phyloP scores from a whole-genome alignment of 83 land plant species.

The Picea engelmannii region DNA sequence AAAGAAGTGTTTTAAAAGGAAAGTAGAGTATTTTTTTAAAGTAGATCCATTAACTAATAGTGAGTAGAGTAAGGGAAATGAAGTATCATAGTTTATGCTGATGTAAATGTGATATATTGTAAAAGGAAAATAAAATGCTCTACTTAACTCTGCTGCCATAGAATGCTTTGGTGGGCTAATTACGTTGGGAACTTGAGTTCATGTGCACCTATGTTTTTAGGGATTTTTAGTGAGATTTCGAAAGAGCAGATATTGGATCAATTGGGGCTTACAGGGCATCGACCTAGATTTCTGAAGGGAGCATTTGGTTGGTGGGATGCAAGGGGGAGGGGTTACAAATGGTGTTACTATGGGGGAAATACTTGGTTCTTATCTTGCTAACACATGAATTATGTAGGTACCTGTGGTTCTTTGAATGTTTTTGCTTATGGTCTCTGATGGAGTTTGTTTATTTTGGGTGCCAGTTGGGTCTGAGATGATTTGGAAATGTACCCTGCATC shows the following conservation, averaged over 20 bases:
- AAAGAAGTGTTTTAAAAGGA: too few species aligned
- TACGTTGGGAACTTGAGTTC: slow-evolving; percentile 85
- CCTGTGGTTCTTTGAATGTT: not conserved
- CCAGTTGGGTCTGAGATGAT: not conserved
- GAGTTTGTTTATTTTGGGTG: not conserved
- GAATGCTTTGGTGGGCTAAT: slow-evolving; percentile 63
- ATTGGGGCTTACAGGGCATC: slow-evolving; percentile 49
- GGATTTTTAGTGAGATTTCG: slow-evolving; percentile 60
- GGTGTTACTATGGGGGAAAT: slow-evolving; percentile 19
- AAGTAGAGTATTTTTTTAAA: too few species aligned
- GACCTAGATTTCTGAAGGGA: not conserved
- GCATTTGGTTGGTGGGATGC: slow-evolving; percentile 1
- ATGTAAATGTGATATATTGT: too few species aligned
- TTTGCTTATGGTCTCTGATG: not conserved
- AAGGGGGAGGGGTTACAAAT: slow-evolving; percentile 17
- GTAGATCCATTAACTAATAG: too few species aligned
- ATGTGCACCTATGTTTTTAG: slow-evolving; percentile 69
- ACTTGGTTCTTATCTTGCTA: slow-evolving; percentile 72
- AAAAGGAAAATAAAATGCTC: too few species aligned
- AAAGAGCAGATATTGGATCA: slow-evolving; percentile 87
- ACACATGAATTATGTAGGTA: slow-evolving; percentile 60
- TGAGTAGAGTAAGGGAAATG: too few species aligned
- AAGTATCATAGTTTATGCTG: too few species aligned
- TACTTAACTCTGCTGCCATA: slow-evolving; percentile 57
- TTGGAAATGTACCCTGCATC: too few species aligned